phyloP scores from a whole-genome alignment of 2,329 filamentous ascomycete species.

The Calonectria hawksworthii region DNA sequence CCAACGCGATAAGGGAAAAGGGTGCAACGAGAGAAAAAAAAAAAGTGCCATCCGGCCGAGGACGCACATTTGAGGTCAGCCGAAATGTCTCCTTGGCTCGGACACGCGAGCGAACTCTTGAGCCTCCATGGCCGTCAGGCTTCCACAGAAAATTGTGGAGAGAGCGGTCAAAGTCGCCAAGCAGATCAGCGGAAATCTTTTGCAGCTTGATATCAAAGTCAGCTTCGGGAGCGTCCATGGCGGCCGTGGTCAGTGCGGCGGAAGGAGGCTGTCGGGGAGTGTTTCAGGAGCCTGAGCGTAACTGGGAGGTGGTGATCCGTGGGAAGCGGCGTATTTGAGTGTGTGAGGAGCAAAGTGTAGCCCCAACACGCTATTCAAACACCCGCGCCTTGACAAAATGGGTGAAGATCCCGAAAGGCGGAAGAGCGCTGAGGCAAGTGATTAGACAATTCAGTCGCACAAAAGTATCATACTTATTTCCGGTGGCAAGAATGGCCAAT shows the following conservation, averaged over 20 bases:
- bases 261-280: neutral
- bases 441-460: neutral
- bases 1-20: constrained; percentile 1
- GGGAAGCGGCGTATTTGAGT: neutral
- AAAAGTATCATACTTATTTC: neutral
- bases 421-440: neutral
- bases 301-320: neutral
- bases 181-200: constrained; percentile 70
- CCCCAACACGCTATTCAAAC: constrained; percentile 1
- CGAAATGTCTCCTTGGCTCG: constrained; percentile 63
- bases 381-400: constrained; percentile 17
- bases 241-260: neutral
- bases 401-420: neutral
- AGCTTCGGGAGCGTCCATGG: constrained; percentile 72
- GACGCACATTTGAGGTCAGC: constrained; percentile 61
- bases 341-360: constrained; percentile 28
- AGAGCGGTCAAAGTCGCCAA: constrained; percentile 69
- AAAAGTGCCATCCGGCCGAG: neutral
- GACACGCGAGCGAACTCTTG: constrained; percentile 63
- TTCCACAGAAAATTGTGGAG: constrained; percentile 68
- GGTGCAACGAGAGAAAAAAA: neutral
- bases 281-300: constrained; percentile 7
- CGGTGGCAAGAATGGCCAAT: neutral
- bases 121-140: constrained; percentile 59
- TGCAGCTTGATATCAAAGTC: constrained; percentile 75